Percentiles rank a stretch among this genome's conserved stretches.
phyloP scores from a whole-genome alignment of 345 rosid species.

The Lepidium didymum region DNA sequence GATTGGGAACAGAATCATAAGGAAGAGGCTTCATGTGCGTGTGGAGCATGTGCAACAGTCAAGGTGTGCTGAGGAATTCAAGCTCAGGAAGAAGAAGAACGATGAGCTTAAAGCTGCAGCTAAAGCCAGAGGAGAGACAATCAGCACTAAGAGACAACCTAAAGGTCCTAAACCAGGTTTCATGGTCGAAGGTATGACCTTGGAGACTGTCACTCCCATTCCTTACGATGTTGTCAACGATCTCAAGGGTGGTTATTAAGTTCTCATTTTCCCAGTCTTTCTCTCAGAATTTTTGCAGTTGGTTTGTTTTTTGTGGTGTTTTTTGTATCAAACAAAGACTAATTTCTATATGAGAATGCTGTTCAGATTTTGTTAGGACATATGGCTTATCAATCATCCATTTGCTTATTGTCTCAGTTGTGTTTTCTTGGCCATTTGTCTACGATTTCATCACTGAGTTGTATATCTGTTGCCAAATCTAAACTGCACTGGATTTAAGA shows the following conservation, averaged over 20 bases:
- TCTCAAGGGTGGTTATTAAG: conserved; percentile 67
- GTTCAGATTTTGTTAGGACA: not conserved
- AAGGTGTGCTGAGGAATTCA: conserved; percentile 59
- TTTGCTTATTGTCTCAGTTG: not conserved
- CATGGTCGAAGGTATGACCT: conserved; percentile 70
- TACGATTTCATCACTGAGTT: too few species aligned
- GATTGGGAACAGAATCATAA: conserved; percentile 60
- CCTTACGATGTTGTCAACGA: conserved; percentile 79
- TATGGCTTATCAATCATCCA: not conserved
- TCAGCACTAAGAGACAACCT: conserved; percentile 70
- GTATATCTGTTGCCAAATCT: too few species aligned
- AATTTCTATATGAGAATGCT: not conserved
- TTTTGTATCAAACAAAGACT: not conserved
- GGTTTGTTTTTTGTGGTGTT: not conserved
- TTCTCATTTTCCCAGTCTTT: not conserved
- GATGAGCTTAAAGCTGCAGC: conserved; percentile 65
- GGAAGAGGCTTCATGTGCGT: conserved; percentile 70
- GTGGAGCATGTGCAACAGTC: conserved; percentile 64
- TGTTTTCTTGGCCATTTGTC: too few species aligned
- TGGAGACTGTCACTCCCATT: conserved; percentile 70
- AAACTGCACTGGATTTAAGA: too few species aligned
- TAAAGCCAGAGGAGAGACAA: conserved; percentile 46
- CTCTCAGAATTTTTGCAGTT: not conserved
- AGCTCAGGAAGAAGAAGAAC: conserved; percentile 41
- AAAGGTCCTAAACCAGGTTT: conserved; percentile 72